Conservation (phyloP, 1,139 yeast genomes). For the Blastobotrys persicus region DNA sequence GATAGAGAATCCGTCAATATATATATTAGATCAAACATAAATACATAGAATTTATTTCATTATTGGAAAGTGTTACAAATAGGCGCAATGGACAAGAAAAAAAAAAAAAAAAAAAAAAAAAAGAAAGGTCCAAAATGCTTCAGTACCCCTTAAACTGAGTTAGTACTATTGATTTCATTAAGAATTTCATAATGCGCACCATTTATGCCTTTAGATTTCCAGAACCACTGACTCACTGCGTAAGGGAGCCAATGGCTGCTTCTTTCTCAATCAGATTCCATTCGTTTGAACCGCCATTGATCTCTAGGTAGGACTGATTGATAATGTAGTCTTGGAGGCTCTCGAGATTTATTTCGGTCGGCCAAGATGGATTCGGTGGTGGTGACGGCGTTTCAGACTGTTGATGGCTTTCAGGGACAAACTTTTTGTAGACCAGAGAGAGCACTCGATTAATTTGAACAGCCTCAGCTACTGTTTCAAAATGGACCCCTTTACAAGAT, state of each 20-base stretch:
- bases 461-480: slow-evolving; percentile 14
- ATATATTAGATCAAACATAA: no score
- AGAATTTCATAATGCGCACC: no score
- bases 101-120: no score
- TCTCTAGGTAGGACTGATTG: slow-evolving; percentile 33
- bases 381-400: neutral
- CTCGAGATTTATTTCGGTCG: slow-evolving; percentile 22
- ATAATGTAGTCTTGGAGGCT: slow-evolving; percentile 34
- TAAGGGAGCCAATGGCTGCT: slow-evolving; percentile 15
- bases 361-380: slow-evolving; percentile 7
- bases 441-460: slow-evolving; percentile 11
- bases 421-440: slow-evolving; percentile 11
- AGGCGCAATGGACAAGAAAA: no score
- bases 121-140: no score
- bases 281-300: slow-evolving; percentile 38
- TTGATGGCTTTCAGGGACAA: slow-evolving; percentile 5
- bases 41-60: no score
- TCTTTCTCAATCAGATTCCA: slow-evolving; percentile 37
- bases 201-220: neutral
- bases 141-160: no score
- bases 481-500: slow-evolving; percentile 19
- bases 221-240: slow-evolving; percentile 7
- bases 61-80: no score
- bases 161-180: no score
- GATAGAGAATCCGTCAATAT: no score